Percentiles rank a stretch among this genome's conserved stretches.
These are phyloP conservation scores for Phytopythium ostracodes DNA, from an alignment of 352 stramenopile species.

Conservation along the genomic window DNA sequence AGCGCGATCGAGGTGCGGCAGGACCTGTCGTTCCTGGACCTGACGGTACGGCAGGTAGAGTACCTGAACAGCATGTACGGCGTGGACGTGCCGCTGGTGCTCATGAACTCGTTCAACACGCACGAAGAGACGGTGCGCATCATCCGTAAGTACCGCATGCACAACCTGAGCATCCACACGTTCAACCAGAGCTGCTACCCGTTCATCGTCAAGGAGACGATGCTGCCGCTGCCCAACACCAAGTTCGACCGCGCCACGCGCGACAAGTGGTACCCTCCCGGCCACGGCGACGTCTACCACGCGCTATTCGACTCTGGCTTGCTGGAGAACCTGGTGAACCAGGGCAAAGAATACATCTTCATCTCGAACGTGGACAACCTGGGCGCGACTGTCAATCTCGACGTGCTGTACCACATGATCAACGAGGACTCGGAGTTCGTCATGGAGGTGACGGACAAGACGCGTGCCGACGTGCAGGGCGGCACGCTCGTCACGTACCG, in stretches of 20 bases:
- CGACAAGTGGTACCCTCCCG: conserved; percentile 94
- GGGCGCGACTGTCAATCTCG: conserved; percentile 95
- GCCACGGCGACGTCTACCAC: conserved; percentile 99
- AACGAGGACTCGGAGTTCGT: conserved; percentile 96
- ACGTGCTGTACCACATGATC: conserved; percentile 99
- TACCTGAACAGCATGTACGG: conserved; percentile 90
- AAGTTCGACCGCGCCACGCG: conserved; percentile 80
- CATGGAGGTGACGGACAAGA: conserved; percentile 98
- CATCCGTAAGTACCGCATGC: conserved; percentile 95
- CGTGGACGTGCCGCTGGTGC: conserved; percentile 97
- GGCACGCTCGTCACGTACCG: conserved; percentile 90
- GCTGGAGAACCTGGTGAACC: conserved; percentile 94
- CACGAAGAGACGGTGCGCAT: conserved; percentile 98
- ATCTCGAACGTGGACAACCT: conserved; percentile 99
- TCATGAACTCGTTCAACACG: conserved; percentile 99
- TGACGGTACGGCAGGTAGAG: conserved; percentile 98
- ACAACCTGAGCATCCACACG: conserved; percentile 94
- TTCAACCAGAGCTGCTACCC: conserved; percentile 94
- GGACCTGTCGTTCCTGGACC: conserved; percentile 96
- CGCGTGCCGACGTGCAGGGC: conserved; percentile 88
- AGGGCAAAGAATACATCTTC: conserved; percentile 99
- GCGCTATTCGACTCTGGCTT: conserved; percentile 96
- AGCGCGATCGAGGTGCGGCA: conserved; percentile 92
- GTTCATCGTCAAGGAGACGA: conserved; percentile 88
- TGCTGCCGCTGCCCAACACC: conserved; percentile 83